phyloP scores from a whole-genome alignment of 2,329 filamentous ascomycete genomes.

The Neofusicoccum laricinum region DNA sequence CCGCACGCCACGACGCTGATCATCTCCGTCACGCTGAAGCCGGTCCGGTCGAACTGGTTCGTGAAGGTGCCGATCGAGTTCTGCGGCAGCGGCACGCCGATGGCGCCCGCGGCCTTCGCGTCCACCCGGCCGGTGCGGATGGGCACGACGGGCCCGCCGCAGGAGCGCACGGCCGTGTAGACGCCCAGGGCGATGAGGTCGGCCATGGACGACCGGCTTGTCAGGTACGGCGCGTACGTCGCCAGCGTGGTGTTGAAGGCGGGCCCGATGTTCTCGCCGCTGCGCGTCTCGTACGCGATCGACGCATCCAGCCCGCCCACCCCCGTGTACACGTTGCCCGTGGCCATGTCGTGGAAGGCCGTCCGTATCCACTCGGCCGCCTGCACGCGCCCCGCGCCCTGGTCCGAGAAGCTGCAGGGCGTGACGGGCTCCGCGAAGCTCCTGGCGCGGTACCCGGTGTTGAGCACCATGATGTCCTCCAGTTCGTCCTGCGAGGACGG shows the following conservation, averaged over 20 bases:
- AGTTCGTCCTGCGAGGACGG: constrained; percentile 54
- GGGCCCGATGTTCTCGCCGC: constrained; percentile 56
- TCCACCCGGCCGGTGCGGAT: constrained; percentile 55
- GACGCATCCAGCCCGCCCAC: constrained; percentile 59
- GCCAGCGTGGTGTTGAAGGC: constrained; percentile 54
- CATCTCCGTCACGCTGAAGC: constrained; percentile 57
- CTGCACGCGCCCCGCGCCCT: constrained; percentile 54
- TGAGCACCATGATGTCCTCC: constrained; percentile 63
- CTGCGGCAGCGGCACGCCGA: constrained; percentile 58
- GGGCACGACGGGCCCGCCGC: constrained; percentile 56
- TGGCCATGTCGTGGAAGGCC: constrained; percentile 62
- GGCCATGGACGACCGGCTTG: constrained; percentile 51
- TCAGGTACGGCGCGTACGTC: constrained; percentile 55
- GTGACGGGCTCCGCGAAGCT: constrained; percentile 57
- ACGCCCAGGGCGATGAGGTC: constrained; percentile 60
- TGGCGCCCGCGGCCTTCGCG: constrained; percentile 46
- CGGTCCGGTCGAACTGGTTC: constrained; percentile 57
- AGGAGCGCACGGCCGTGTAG: constrained; percentile 57
- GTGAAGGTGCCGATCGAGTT: constrained; percentile 53
- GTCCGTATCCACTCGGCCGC: constrained; percentile 62
- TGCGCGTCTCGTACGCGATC: constrained; percentile 57
- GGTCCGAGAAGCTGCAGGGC: constrained; percentile 51
- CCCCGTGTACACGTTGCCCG: constrained; percentile 48
- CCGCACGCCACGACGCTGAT: constrained; percentile 61
- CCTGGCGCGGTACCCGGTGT: constrained; percentile 53